Evolutionary conservation across 768 basidiomycete species (phyloP), one percentile per base, ranked within the genome.

Genomic region (Tephrocybe sp.): DNA sequence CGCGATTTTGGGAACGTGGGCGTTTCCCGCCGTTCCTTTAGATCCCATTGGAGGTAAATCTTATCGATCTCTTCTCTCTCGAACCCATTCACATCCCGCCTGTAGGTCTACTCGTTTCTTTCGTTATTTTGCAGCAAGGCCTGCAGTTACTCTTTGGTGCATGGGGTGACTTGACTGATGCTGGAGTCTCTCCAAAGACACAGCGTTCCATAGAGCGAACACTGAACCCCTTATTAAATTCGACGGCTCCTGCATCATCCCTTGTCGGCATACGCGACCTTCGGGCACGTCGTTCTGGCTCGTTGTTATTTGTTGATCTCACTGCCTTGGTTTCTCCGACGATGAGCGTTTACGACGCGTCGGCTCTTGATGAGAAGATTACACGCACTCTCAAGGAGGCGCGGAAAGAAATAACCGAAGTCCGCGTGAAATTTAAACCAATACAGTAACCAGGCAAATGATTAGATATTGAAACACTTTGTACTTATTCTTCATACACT

Each of bases 21-120:
- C 83, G 56, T 88, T 89, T 65, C 93, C 94, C 13, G 74, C 80
- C n/a, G 62, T 91, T 46, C 89, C 97, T 49, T 73, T 98, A 30
- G 97, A 99, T 64, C 94, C 97, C 8, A 77, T 99, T 29, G 97
- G 97, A 55, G 95, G 95, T 83, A 59, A 65, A 78, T 62, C 56
- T 25, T 42, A 48, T 47, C 23, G 45, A 56, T 34, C 15, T 11
- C 25, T 18, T 39, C 49, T 16, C 16, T 38, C 1, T 15, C 15
- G 19, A 16, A 36, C 47, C 23, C 24, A 15, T 44, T 49, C 29
- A 37, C 23, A 50, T 11, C 21, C 10, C 3, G 9, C 51, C 49
- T 21, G 11, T 49, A 91, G 91, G 92, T 21, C 67, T 97, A 16
- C 59, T 94, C 42, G 91, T 95, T n/a, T 93, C 92, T n/a, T 63